Conservation (phyloP, 2,329 filamentous ascomycete genomes). For the Apiospora phragmitis region DNA sequence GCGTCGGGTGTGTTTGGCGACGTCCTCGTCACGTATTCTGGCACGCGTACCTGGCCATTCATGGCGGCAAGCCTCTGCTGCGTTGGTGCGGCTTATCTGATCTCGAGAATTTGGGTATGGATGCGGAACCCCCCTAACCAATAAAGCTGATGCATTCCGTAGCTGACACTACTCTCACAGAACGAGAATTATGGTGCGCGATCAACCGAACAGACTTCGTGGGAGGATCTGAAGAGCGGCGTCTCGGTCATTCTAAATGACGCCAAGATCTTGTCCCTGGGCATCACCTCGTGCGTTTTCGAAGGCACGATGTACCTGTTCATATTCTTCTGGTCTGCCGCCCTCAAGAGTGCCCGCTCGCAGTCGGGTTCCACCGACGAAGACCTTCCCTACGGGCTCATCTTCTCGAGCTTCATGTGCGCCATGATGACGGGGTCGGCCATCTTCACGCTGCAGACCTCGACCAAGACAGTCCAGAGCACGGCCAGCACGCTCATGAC, state of each 20-base stretch:
- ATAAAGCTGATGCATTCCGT: not conserved
- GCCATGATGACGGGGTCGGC: conserved; percentile 26
- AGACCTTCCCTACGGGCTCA: conserved; percentile 29
- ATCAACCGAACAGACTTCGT: not conserved
- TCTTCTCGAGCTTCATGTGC: conserved; percentile 32
- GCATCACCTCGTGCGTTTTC: conserved; percentile 55
- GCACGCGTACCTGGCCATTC: conserved; percentile 51
- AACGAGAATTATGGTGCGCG: conserved; percentile 12
- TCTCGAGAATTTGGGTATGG: conserved; percentile 45
- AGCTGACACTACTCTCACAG: not conserved
- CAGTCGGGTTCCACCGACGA: not conserved
- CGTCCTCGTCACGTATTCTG: conserved; percentile 43
- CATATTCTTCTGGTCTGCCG: conserved; percentile 62
- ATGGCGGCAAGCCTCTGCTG: conserved; percentile 33
- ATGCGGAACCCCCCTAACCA: not conserved
- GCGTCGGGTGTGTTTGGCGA: conserved; percentile 50
- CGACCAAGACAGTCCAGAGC: conserved; percentile 20
- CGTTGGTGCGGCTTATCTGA: conserved; percentile 40
- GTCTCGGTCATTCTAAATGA: conserved; percentile 35
- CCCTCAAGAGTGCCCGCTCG: conserved; percentile 43
- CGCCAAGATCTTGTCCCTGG: conserved; percentile 51
- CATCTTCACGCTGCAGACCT: not conserved
- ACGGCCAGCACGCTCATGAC: conserved; percentile 31
- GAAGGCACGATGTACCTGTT: conserved; percentile 64
- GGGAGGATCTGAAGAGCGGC: conserved; percentile 11